Conservation (phyloP, 148 eudicot species). For the Amaranthus hypochondriacus region DNA sequence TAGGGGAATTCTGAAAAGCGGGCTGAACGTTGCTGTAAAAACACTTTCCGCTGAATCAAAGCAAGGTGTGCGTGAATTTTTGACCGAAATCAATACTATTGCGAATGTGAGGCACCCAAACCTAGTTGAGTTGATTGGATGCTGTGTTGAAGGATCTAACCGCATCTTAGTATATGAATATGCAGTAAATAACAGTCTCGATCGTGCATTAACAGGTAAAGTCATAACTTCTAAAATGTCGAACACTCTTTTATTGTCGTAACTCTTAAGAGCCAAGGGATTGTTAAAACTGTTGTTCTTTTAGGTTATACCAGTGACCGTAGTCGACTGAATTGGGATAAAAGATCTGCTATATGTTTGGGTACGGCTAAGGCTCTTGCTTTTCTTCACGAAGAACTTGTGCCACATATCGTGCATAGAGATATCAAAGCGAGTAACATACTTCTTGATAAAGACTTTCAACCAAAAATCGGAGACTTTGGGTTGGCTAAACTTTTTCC, state of each 20-base stretch:
- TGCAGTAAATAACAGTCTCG: conserved; percentile 80
- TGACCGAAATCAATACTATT: conserved; percentile 77
- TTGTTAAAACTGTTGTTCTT: conserved; percentile 9
- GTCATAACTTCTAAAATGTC: background rate
- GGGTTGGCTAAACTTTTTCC: conserved; percentile 98
- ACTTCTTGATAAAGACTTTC: conserved; percentile 62
- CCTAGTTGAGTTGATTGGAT: conserved; percentile 80
- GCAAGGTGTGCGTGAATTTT: conserved; percentile 80
- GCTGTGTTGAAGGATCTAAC: conserved; percentile 66
- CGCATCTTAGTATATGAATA: conserved; percentile 83
- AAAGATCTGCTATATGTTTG: conserved; percentile 72
- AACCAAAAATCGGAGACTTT: conserved; percentile 91
- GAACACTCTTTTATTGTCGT: background rate
- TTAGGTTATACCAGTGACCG: conserved; percentile 58
- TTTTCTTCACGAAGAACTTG: conserved; percentile 91
- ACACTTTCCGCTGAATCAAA: conserved; percentile 79
- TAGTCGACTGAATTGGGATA: conserved; percentile 57
- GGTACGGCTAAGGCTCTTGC: conserved; percentile 80
- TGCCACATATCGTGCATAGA: conserved; percentile 89
- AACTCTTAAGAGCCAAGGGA: too few species aligned
- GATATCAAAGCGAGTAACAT: conserved; percentile 96
- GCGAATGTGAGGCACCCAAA: conserved; percentile 75
- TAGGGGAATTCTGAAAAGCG: conserved; percentile 78
- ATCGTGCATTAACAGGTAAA: conserved; percentile 73
- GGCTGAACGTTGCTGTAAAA: conserved; percentile 76